A percentile compares a stretch with the other conserved stretches of the same genome.
These are phyloP conservation scores for Ceratobasidium theobromae DNA, from an alignment of 1,284 basidiomycete genomes.

Conservation along the genomic window DNA sequence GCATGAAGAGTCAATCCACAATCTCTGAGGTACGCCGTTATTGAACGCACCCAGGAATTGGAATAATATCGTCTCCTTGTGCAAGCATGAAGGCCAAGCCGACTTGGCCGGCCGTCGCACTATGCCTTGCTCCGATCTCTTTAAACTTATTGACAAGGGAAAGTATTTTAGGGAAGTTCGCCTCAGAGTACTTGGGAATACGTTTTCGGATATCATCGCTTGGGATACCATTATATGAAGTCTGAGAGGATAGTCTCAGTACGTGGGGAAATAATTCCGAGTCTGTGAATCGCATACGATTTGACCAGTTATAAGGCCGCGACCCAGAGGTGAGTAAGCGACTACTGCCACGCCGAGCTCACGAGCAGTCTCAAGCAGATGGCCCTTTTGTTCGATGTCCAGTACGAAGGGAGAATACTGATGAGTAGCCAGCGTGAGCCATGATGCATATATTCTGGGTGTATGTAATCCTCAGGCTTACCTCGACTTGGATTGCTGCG, in stretches of 20 bases:
- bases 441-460: neutral
- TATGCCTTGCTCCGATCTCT: slow-evolving; percentile 50
- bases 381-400: slow-evolving; percentile 4
- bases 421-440: neutral
- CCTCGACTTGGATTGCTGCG: slow-evolving; percentile 56
- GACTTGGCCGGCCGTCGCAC: slow-evolving; percentile 57
- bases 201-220: slow-evolving; percentile 25
- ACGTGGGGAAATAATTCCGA: neutral
- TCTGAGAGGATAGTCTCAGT: neutral
- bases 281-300: neutral
- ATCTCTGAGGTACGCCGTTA: neutral
- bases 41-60: slow-evolving; percentile 51
- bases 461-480: neutral
- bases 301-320: slow-evolving; percentile 46
- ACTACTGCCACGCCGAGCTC: slow-evolving; percentile 22
- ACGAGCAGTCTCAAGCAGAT: slow-evolving; percentile 2
- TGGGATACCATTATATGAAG: slow-evolving; percentile 15
- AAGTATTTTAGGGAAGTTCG: slow-evolving; percentile 62
- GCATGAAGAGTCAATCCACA: slow-evolving; percentile 1
- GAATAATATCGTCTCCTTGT: slow-evolving; percentile 55
- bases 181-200: slow-evolving; percentile 43
- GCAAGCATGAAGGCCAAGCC: slow-evolving; percentile 62
- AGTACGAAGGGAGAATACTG: slow-evolving; percentile 23
- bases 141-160: slow-evolving; percentile 52
- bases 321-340: slow-evolving; percentile 37